phyloP scores from a whole-genome alignment of 139 green algal genomes.

The Coelastrella sp. region DNA sequence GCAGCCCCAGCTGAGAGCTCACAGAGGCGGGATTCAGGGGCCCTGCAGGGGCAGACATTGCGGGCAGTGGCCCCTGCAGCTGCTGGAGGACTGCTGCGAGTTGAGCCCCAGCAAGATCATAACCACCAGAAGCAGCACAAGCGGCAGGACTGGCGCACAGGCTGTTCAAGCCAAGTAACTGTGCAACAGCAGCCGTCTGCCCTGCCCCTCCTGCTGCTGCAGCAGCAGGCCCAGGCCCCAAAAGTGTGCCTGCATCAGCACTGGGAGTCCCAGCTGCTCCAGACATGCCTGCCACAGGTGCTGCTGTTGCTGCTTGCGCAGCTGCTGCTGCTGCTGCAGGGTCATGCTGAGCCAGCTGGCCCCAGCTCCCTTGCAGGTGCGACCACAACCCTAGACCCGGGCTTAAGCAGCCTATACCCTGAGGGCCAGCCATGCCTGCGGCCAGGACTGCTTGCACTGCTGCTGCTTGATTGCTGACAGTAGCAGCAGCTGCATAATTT shows the following conservation, averaged over 20 bases:
- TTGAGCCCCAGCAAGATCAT: background rate
- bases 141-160: background rate
- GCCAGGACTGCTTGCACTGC: slow-evolving; percentile 4
- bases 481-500: background rate
- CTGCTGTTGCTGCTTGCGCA: background rate
- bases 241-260: background rate
- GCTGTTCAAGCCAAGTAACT: background rate
- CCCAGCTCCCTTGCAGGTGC: background rate
- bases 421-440: slow-evolving; percentile 5
- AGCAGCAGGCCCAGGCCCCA: background rate
- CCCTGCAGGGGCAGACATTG: background rate
- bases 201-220: background rate
- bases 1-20: slow-evolving; percentile 47
- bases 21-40: slow-evolving; percentile 26
- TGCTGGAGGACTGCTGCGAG: slow-evolving; percentile 12
- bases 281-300: background rate
- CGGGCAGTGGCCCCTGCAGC: background rate
- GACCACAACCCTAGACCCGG: slow-evolving; percentile 14
- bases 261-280: background rate
- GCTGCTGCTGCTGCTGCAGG: background rate
- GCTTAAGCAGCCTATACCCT: slow-evolving; percentile 26
- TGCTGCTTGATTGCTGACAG: background rate
- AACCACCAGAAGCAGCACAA: slow-evolving; percentile 13
- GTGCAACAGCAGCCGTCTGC: background rate
- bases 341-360: background rate